These are phyloP conservation scores for Zygosaccharomyces gambellarensis DNA, from an alignment of 805 yeast species.

Conservation along the genomic window DNA sequence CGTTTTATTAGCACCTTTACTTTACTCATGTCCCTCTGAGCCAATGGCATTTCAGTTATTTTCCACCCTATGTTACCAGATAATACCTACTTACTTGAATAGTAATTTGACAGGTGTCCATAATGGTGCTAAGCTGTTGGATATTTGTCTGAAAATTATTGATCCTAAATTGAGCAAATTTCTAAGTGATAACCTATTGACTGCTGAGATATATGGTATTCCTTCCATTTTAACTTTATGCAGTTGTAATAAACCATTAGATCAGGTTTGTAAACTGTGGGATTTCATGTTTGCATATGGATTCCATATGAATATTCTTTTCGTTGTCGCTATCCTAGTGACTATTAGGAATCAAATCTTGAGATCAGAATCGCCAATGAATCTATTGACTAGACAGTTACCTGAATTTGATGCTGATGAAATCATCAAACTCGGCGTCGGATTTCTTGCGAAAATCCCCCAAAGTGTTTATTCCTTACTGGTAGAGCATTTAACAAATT, in stretches of 20 bases:
- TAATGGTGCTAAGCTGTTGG: constrained; percentile 69
- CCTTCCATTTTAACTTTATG: constrained; percentile 78
- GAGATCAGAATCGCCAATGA: constrained; percentile 60
- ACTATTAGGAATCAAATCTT: constrained; percentile 62
- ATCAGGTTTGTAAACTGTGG: constrained; percentile 75
- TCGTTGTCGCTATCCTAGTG: constrained; percentile 77
- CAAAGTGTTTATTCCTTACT: constrained; percentile 46
- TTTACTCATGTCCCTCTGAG: constrained; percentile 70
- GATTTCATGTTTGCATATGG: constrained; percentile 90
- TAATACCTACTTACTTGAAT: constrained; percentile 73
- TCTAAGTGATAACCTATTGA: constrained; percentile 42
- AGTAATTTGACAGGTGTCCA: constrained; percentile 79
- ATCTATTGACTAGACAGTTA: constrained; percentile 56
- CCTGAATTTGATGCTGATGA: constrained; percentile 69
- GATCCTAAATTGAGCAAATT: constrained; percentile 67
- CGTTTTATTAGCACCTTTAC: constrained; percentile 76
- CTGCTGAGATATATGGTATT: constrained; percentile 83
- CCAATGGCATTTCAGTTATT: constrained; percentile 79
- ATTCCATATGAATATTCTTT: constrained; percentile 76
- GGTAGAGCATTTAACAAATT: constrained; percentile 31
- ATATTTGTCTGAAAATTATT: constrained; percentile 60
- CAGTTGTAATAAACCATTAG: constrained; percentile 83
- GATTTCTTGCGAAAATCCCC: constrained; percentile 74
- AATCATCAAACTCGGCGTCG: constrained; percentile 70
- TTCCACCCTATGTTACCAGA: constrained; percentile 52